A percentile compares a stretch with the other conserved stretches of the same genome.
These are phyloP conservation scores for Saprolegnia parasitica DNA, from an alignment of 352 stramenopile genomes.

Conservation along the genomic window DNA sequence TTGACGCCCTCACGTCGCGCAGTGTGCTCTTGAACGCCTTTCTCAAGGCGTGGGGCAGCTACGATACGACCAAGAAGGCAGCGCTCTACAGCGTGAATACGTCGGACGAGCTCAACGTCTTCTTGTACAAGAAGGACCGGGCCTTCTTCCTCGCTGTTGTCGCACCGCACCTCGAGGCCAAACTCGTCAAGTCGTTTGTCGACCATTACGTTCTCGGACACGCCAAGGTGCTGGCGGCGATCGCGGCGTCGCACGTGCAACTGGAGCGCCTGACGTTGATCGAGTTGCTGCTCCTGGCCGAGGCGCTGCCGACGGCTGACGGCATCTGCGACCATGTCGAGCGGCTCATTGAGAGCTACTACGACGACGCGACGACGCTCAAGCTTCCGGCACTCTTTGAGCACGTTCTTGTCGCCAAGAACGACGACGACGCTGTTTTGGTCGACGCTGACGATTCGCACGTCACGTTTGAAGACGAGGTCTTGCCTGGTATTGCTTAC, in stretches of 20 bases:
- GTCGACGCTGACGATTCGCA: background rate
- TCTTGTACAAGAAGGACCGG: slow-evolving; percentile 47
- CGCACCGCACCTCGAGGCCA: slow-evolving; percentile 38
- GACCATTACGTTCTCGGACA: slow-evolving; percentile 49
- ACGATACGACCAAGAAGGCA: slow-evolving; percentile 32
- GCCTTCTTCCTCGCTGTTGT: slow-evolving; percentile 42
- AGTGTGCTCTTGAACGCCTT: slow-evolving; percentile 32
- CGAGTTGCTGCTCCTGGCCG: slow-evolving; percentile 44
- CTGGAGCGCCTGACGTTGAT: slow-evolving; percentile 38
- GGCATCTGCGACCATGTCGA: slow-evolving; percentile 38
- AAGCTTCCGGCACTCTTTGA: slow-evolving; percentile 20
- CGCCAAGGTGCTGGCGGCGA: slow-evolving; percentile 30
- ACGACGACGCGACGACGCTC: slow-evolving; percentile 9
- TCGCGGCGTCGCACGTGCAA: slow-evolving; percentile 34
- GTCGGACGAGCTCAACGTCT: slow-evolving; percentile 54
- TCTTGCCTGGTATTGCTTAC: no score
- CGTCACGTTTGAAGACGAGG: background rate
- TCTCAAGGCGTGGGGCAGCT: slow-evolving; percentile 36
- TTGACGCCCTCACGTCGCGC: slow-evolving; percentile 31
- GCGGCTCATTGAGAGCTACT: slow-evolving; percentile 33
- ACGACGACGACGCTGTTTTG: background rate
- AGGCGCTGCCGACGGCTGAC: slow-evolving; percentile 29
- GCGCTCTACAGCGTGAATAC: slow-evolving; percentile 43
- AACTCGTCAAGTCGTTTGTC: slow-evolving; percentile 50
- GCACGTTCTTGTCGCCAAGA: slow-evolving; percentile 25